Base-by-base conservation (phyloP, 192 early-diverging fungal genomes). In the Linnemannia zychae region DNA sequence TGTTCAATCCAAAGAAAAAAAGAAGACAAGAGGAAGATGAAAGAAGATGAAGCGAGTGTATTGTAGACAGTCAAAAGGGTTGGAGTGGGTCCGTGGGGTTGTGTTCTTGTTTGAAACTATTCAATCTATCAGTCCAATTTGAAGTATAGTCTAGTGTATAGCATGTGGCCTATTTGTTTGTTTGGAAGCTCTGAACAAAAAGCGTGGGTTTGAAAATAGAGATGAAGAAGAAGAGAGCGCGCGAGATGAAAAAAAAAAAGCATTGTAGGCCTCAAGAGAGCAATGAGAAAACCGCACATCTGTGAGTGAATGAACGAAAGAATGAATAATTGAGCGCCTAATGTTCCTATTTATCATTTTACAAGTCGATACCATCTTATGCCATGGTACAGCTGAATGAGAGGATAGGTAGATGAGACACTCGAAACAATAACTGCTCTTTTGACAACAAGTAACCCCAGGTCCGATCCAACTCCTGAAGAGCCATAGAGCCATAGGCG, bases 131-230 rank as follows among this genome's bases (percentile, higher is more conserved):
- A 9, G 9, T 44, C 40, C 40, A 3, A 44, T 44, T 6, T 9
- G 40, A 44, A 44, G 40, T 44, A 44, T 9, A 44, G 48, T 15
- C 46, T 47, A 49, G 12, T 0, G 13, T 11, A 28, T 11, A 28
- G 7, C 24, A 31, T 15, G 57, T 28, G 22, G 0, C 11, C 9
- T 31, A 15, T 12, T 63, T 63, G 57, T n/a, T n/a, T n/a, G n/a
- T n/a, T n/a, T n/a, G 28, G 22, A 12, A 15, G 28, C 57, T 9
- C 11, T 31, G 57, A 63, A 24, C 24, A 31, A 63, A n/a, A 24
- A 63, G 57, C 57, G 24, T 63, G 57, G 57, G 57, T n/a, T 63
- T 63, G 57, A 63, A 63, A 63, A 63, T 63, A 63, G 57, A 63
- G 0, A 31, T 28, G 57, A 31, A 63, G 57, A 63, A 31, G 24